Evolutionary conservation across 129 eudicot species (phyloP), one percentile per base, ranked within the genome.

Genomic region (Centaurea solstitialis): DNA sequence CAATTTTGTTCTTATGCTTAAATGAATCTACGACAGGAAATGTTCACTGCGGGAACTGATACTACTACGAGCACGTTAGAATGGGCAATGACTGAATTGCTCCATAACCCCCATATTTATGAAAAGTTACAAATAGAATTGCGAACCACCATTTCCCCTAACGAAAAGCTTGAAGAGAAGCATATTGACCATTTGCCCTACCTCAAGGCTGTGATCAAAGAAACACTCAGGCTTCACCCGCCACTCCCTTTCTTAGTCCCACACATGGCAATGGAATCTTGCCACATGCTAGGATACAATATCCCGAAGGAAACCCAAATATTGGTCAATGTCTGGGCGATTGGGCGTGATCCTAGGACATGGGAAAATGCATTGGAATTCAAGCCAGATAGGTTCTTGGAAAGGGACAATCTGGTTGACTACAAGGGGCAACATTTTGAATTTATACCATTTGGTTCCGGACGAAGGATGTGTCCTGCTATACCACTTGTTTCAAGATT

Each of bases 1-100:
- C 1, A 17, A 12, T 53, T 2, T 50, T 15, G 62, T 15, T 5
- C 62, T 3, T 15, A 6, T 13, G 20, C 6, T 18, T 17, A 15
- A 62, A 62, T 71, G 35, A 33, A 43, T 73, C 68, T 18, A 10
- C 12, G 4, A n/a, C 69, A 89, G 93, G 93, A 91, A 68, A 89
- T 91, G 91, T 89, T 89, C 75, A 83, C 90, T 0, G 93, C 97
- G 0, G 93, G 93, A 13, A 85, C 92, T 0, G 97, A 89, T 41
- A 91, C 93, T 0, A 89, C 92, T 9, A 87, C 93, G 8, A 89
- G 93, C 79, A 86, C 92, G 5, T 67, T 91, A 70, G 97, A 91
- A 79, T 91, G 93, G 97, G 93, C 93, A 66, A 89, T 91, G 93
- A 82, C 93, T 0, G 97, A 91, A 86, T 89, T 89, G 40, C 89